A percentile compares a stretch with the other conserved stretches of the same genome.
phyloP scores from a whole-genome alignment of 768 basidiomycete species.

The Paxillus ammoniavirescens region DNA sequence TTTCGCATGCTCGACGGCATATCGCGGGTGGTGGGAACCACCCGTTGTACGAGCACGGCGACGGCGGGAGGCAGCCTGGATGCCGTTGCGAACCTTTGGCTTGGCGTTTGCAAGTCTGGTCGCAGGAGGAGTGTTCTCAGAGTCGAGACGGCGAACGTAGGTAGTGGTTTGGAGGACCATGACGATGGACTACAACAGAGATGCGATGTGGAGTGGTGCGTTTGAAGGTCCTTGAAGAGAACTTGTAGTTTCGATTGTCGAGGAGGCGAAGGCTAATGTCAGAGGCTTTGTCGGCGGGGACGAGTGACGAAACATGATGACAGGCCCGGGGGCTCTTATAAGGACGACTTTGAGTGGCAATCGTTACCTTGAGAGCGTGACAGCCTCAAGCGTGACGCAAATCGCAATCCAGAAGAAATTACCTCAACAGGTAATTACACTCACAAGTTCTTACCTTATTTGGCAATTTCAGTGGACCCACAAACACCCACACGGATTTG shows the following conservation, averaged over 20 bases:
- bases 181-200: not conserved
- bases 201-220: not conserved
- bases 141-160: slow-evolving; percentile 21
- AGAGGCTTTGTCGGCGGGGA: slow-evolving; percentile 8
- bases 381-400: slow-evolving; percentile 28
- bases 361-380: slow-evolving; percentile 21
- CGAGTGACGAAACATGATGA: slow-evolving; percentile 4
- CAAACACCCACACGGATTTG: slow-evolving; percentile 16
- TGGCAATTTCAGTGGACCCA: slow-evolving; percentile 31
- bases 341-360: slow-evolving; percentile 12
- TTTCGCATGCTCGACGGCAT: slow-evolving; percentile 39
- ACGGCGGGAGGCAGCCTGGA: slow-evolving; percentile 35
- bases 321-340: slow-evolving; percentile 20
- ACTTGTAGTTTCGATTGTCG: not conserved
- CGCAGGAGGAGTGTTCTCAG: slow-evolving; percentile 36
- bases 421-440: slow-evolving; percentile 13
- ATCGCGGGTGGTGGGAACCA: slow-evolving; percentile 29
- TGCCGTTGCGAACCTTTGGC: slow-evolving; percentile 25
- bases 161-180: slow-evolving; percentile 30
- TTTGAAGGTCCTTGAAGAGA: not conserved
- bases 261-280: not conserved
- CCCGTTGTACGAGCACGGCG: slow-evolving; percentile 38
- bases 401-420: slow-evolving; percentile 30
- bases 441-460: slow-evolving; percentile 11
- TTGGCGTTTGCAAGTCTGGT: slow-evolving; percentile 3